Evolutionary conservation across 2,329 filamentous ascomycete species (phyloP), one percentile per base, ranked within the genome.

Genomic region (Ophiocordyceps camponoti-leonardi): DNA sequence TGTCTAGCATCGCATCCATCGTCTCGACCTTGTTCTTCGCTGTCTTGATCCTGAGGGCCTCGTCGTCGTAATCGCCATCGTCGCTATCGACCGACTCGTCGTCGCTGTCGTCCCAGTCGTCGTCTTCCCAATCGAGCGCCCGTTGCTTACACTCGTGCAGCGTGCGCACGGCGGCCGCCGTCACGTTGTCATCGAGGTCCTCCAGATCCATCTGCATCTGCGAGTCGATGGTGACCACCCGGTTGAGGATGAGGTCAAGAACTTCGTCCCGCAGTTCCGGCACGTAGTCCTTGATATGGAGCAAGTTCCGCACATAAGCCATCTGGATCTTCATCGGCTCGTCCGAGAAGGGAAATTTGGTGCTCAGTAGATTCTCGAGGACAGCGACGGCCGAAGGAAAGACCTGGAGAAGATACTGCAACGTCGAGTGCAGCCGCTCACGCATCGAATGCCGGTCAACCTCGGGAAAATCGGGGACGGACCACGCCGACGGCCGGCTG

Each of bases 131-230:
- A 20, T 53, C 52, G 2, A 46, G 50, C n/a, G 44, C 44, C 44
- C 49, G 48, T 35, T 46, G 56, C 22, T 47, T 53, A 49, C 49
- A 53, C 49, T 54, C 60, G 6, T 58, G 58, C 37, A 67, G 51
- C 18, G 62, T 75, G 57, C 71, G 69, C 44, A 84, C 71, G 18
- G 90, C 75, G 45, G 79, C 77, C 22, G 87, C 79, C 46, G 86
- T 83, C 11, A 86, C 72, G 46, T 93, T 85, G 50, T 96, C 90
- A 50, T 95, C 90, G 49, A 94, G 67, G 54, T 96, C 88, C 50
- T 96, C 87, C 55, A 96, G 68, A 56, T 96, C 88, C 44, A 88
- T 76, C 62, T 95, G 90, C 61, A 96, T 92, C 58, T 95, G 85
- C 1, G 94, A 86, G 58, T 98, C 92, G 48, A 96, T 85, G 63